Evolutionary conservation across 1,139 yeast species (phyloP).

Genomic region (Debaryomyces udenii): DNA sequence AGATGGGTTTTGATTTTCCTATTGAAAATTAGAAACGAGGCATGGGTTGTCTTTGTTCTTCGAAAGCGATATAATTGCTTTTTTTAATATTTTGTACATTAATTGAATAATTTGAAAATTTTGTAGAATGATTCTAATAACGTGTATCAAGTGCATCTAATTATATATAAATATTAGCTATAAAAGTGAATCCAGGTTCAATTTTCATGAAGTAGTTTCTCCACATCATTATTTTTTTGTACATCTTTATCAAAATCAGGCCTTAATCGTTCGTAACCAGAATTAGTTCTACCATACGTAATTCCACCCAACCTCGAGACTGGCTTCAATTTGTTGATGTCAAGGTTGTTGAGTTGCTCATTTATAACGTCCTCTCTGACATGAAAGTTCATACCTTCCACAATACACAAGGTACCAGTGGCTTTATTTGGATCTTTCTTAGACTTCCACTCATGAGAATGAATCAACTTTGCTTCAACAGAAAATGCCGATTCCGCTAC

Average conservation of each 20-base stretch:
- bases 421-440: constrained; percentile 34
- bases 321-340: constrained; percentile 53
- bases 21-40: no score
- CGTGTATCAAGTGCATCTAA: no score
- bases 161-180: not conserved
- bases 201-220: constrained; percentile 1
- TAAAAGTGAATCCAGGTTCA: constrained; percentile 10
- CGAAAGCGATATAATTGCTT: no score
- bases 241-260: constrained; percentile 35
- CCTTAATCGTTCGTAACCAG: constrained; percentile 47
- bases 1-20: no score
- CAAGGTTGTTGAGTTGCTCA: constrained; percentile 40
- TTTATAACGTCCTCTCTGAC: constrained; percentile 57
- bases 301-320: constrained; percentile 61
- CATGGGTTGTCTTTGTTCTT: no score
- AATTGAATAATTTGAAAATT: no score
- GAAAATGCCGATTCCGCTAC: constrained; percentile 67
- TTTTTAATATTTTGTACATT: no score
- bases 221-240: constrained; percentile 12
- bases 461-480: constrained; percentile 54
- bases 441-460: constrained; percentile 50
- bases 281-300: constrained; percentile 46
- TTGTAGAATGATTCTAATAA: no score
- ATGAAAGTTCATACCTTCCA: constrained; percentile 63
- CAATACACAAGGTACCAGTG: constrained; percentile 46